A percentile compares a stretch with the other conserved stretches of the same genome.
Evolutionary conservation across 2,329 filamentous ascomycete species (phyloP).

Genomic region (Graphilbum sp.): DNA sequence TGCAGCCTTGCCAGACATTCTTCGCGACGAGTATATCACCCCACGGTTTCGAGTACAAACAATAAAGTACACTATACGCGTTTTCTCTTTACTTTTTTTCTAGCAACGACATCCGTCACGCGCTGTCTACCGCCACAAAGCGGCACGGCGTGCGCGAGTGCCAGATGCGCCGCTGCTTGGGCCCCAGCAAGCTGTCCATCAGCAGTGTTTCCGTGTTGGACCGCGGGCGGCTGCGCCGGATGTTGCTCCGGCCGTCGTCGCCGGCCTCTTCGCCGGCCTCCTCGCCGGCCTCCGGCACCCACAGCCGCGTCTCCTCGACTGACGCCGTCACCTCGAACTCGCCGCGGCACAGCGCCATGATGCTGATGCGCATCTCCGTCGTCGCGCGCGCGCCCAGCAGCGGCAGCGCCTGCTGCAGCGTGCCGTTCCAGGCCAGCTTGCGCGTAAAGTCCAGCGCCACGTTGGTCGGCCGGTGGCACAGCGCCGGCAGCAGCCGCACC

Average conservation of each 20-base stretch:
- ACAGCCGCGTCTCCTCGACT: constrained; percentile 61
- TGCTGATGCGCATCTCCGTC: constrained; percentile 47
- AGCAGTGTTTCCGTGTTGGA: constrained; percentile 41
- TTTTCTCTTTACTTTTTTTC: too few species aligned
- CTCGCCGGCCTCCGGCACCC: constrained; percentile 16
- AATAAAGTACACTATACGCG: too few species aligned
- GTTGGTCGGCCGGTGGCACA: constrained; percentile 55
- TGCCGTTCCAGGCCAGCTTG: constrained; percentile 72
- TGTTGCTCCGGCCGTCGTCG: not conserved
- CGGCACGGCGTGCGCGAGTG: constrained; percentile 41
- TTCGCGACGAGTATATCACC: too few species aligned
- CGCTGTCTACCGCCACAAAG: constrained; percentile 36
- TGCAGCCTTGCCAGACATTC: too few species aligned
- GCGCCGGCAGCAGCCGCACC: constrained; percentile 58
- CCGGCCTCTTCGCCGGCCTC: constrained; percentile 6
- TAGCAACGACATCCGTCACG: too few species aligned
- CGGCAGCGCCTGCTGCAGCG: constrained; percentile 59
- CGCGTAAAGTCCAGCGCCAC: constrained; percentile 67
- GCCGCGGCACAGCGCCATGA: constrained; percentile 62
- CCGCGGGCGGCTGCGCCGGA: constrained; percentile 18
- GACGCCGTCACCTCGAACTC: constrained; percentile 69
- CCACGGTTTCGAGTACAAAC: too few species aligned
- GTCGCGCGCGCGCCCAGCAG: constrained; percentile 40
- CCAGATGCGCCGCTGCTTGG: constrained; percentile 47
- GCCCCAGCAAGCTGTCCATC: constrained; percentile 41